Conservation (phyloP, 345 rosid species). For the Boechera retrofracta region DNA sequence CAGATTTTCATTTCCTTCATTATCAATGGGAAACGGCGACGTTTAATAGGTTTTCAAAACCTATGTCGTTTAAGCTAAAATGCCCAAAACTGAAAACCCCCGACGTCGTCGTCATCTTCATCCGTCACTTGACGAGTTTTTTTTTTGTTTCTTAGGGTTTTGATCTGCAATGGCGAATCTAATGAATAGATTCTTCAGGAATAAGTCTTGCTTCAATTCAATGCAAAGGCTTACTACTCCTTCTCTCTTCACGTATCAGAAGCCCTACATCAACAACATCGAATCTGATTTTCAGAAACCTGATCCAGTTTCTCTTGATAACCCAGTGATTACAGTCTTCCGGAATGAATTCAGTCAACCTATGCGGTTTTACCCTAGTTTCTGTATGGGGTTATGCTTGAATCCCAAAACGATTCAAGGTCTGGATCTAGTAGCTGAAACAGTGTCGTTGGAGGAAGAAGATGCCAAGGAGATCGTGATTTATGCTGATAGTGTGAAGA, state of each 20-base stretch:
- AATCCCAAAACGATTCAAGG: conserved; percentile 23
- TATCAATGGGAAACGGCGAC: background rate
- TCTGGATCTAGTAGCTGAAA: conserved; percentile 36
- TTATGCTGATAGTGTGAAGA: conserved; percentile 91
- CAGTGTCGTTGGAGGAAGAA: conserved; percentile 30
- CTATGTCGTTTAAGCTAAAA: background rate
- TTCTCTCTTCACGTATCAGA: conserved; percentile 31
- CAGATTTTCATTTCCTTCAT: background rate
- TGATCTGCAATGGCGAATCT: conserved; percentile 47
- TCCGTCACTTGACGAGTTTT: background rate
- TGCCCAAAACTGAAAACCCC: background rate
- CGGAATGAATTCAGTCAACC: conserved; percentile 22
- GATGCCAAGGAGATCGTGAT: conserved; percentile 29
- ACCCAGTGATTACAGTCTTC: conserved; percentile 9
- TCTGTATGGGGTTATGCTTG: conserved; percentile 47
- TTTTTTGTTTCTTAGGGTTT: conserved; percentile 10
- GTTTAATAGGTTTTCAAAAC: background rate
- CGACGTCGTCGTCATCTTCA: conserved; percentile 24
- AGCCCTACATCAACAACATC: conserved; percentile 18
- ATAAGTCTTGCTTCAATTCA: conserved; percentile 40
- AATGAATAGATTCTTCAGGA: conserved; percentile 43
- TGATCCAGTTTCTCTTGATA: conserved; percentile 34
- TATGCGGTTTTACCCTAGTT: conserved; percentile 50
- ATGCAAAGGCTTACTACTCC: conserved; percentile 32
- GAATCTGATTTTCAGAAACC: conserved; percentile 22